A percentile compares a stretch with the other conserved stretches of the same genome.
Evolutionary conservation across 495 filamentous ascomycete species (phyloP).

Genomic region (Halenospora varia): DNA sequence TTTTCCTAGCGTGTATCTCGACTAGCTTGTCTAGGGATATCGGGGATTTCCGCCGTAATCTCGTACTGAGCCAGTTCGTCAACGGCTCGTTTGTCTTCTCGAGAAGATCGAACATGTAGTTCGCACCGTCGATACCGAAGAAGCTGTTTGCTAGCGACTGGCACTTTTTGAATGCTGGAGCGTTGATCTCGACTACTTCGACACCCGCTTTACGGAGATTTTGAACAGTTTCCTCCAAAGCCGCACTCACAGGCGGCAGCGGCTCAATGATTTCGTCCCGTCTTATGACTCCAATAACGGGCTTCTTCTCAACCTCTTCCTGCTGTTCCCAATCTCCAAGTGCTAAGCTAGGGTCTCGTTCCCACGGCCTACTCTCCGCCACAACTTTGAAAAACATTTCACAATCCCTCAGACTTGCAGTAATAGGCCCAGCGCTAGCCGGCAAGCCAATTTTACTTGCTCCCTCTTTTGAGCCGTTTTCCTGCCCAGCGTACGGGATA

Average conservation of each 20-base stretch:
- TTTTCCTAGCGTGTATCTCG: conserved; percentile 45
- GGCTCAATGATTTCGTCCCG: conserved; percentile 55
- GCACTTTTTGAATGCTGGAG: conserved; percentile 45
- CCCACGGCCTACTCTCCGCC: conserved; percentile 34
- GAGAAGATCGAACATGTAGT: conserved; percentile 49
- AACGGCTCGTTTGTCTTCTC: conserved; percentile 51
- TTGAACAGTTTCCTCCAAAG: conserved; percentile 48
- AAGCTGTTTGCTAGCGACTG: conserved; percentile 52
- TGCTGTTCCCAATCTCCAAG: conserved; percentile 36
- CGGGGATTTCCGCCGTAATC: conserved; percentile 39
- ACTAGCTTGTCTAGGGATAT: conserved; percentile 39
- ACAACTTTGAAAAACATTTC: conserved; percentile 39
- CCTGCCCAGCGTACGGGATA: conserved; percentile 43
- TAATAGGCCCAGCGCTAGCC: conserved; percentile 41
- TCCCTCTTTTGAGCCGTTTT: conserved; percentile 29
- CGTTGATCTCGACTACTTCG: conserved; percentile 49
- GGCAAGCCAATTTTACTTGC: conserved; percentile 22
- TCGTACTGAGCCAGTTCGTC: conserved; percentile 52
- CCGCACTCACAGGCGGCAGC: conserved; percentile 50
- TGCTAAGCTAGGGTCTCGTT: conserved; percentile 32
- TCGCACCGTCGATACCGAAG: conserved; percentile 52
- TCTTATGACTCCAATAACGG: conserved; percentile 51
- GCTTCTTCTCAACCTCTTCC: conserved; percentile 26
- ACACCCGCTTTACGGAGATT: conserved; percentile 41
- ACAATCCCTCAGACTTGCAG: conserved; percentile 33